Evolutionary conservation across 1,284 basidiomycete genomes (phyloP), one percentile per base, ranked within the genome.

Genomic region (Prillingera fragicola): DNA sequence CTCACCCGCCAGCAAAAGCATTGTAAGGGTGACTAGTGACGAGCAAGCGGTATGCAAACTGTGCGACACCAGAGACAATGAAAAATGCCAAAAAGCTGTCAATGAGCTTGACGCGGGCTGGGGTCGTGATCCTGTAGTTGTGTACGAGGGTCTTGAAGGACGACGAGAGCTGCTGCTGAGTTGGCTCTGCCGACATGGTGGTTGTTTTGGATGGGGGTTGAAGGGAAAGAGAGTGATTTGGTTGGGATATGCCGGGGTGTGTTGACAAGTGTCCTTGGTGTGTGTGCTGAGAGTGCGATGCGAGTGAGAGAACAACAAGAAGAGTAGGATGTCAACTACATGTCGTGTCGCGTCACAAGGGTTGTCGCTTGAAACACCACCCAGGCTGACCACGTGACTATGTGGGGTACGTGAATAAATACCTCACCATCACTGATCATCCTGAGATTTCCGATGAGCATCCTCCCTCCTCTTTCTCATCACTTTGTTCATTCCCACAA

Each of bases 1-100:
- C 85, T 57, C 73, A 97, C 91, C 91, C 90, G 57, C 90, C 84
- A 49, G 96, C 73, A 73, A 97, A 99, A 26, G 92, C 89, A 62
- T 97, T 96, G 78, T 95, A 97, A 13, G 94, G 94, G 71, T 84
- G 98, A 73, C 85, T 86, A 45, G 91, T 90, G 54, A 98, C 77
- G 54, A 90, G 76, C 25, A 95, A 71, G 71, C 94, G 90, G 74
- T 98, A 97, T 14, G 80, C 73, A 71, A 99, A 96, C 69, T 96
- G 91, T 31, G 83, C 70, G 52, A 95, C 77, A 56, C 94, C 95
- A 2, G 87, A 85, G 33, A 95, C 75, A 75, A 97, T 83, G 62
- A 96, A 80, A 77, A 96, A 96, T 49, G 87, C 75, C 54, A 97
- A 77, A 76, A 96, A 96, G 10, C 81, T 77, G 74, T 98, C 94